Base-by-base conservation (phyloP, 345 rosid species). In the Theobroma cacao region DNA sequence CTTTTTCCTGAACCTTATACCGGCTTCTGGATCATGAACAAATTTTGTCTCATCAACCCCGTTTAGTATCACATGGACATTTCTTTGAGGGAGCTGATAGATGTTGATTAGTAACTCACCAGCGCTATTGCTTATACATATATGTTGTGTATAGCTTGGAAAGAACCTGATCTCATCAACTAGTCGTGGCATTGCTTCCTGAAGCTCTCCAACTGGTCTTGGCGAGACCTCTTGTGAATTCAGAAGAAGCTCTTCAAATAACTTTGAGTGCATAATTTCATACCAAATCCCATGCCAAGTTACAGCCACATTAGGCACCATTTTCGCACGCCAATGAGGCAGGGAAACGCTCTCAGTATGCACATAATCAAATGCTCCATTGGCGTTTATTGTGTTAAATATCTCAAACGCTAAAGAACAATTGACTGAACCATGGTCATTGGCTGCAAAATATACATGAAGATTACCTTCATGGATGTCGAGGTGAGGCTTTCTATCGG, bases 261-360 rank as follows among this genome's bases (percentile, higher is more conserved):
- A 40, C 77, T 88, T 88, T 0, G 96, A 92, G 86, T 92, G 92
- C 84, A 94, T 88, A 63, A 86, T 90, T 85, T 92, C 98, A 47
- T 86, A 88, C 94, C 91, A 86, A 31, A 90, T 90, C 10, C 93
- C 96, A 36, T 90, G 96, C 95, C 98, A 91, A 1, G 93, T 94
- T 69, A 88, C 95, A 6, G 91, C 95, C 18, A 91, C 80, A 67
- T 80, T 83, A 26, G 87, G 80, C 24, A 89, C 82, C 82, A 20
- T 61, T 72, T 91, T 89, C 0, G 87, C 85, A 3, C 91, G 86
- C 91, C 90, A 89, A 65, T 90, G 93, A 7, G 94, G 91, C 74
- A 92, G 75, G 0, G 92, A 82, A 75, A 90, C 95, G 74, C 98
- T 89, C 88, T 91, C 97, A 0, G 90, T 85, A 69, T 94, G 97